Evolutionary conservation across 305 asterid species (phyloP), one percentile per base, ranked within the genome.

Genomic region (Solanum aculeatissimum): DNA sequence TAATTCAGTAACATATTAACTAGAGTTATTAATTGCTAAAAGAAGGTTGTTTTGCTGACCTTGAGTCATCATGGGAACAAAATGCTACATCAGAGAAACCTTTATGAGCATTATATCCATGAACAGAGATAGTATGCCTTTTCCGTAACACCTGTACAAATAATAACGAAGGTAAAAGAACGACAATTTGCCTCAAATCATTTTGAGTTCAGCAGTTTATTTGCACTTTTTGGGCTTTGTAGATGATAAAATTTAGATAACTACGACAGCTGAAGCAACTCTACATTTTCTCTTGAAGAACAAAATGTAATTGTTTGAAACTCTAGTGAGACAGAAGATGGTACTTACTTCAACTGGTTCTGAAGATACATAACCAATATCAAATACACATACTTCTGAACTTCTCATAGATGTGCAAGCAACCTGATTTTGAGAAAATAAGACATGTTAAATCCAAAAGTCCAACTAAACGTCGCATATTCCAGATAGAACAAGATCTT

Each of bases 61-160:
- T 96, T 47, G 95, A 93, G 66, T 85, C 86, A 86, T 96, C 95
- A 87, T 88, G 90, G 82, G 94, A 90, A 80, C 94, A 91, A 91
- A 96, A 96, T 11, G 96, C 92, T 79, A 96, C 89, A 87, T 96
- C 99, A 81, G 97, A 86, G 80, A 94, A 90, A 85, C 98, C 98
- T 85, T 90, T 93, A 80, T 83, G 93, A 83, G 83, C 88, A 86
- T 86, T 90, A 88, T 90, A 88, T 42, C 98, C 99, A 86, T 93
- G 96, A 81, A 94, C 93, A 63, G 91, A 93, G 86, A 94, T 85
- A 80, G 88, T 92, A 87, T 95, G 92, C 88, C 88, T 95, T 90
- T 92, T 95, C 83, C 90, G 89, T 88, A 97, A 87, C 54, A 91
- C 91, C 99, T 97, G 92, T 88, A 92, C 47, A 78, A 81, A 86